phyloP scores from a whole-genome alignment of 202 grass and related monocot species.

The Schoenoplectus tabernaemontani region DNA sequence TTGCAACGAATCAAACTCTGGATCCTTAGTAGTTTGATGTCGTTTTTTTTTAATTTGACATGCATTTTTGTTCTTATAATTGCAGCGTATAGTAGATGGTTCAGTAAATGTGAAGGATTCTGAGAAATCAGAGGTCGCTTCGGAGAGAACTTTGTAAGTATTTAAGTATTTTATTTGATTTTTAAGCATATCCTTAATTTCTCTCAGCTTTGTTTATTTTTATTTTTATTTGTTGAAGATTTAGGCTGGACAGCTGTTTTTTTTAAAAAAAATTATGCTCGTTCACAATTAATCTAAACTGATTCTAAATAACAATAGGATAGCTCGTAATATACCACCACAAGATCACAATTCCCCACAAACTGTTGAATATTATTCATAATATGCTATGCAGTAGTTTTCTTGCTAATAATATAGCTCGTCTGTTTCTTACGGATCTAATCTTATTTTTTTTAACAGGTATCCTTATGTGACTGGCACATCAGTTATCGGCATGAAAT shows the following conservation, averaged over 20 bases:
- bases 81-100: neutral
- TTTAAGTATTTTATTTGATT: neutral
- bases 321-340: neutral
- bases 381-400: neutral
- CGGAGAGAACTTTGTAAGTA: conserved; percentile 9
- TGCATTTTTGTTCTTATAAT: conserved; percentile 10
- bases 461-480: conserved; percentile 96
- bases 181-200: neutral
- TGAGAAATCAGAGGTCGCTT: neutral
- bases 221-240: no score
- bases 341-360: neutral
- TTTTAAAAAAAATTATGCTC: neutral
- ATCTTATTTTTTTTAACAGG: conserved; percentile 42
- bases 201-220: neutral
- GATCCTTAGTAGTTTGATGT: neutral
- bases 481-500: conserved; percentile 92
- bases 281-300: neutral
- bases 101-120: conserved; percentile 11
- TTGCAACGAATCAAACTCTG: neutral
- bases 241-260: neutral
- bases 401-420: neutral
- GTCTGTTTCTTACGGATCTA: conserved; percentile 8
- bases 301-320: neutral
- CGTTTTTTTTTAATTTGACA: neutral
- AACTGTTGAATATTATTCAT: neutral